These are phyloP conservation scores for Phyllosticta citribraziliensis DNA, from an alignment of 2,329 filamentous ascomycete species.

Conservation along the genomic window DNA sequence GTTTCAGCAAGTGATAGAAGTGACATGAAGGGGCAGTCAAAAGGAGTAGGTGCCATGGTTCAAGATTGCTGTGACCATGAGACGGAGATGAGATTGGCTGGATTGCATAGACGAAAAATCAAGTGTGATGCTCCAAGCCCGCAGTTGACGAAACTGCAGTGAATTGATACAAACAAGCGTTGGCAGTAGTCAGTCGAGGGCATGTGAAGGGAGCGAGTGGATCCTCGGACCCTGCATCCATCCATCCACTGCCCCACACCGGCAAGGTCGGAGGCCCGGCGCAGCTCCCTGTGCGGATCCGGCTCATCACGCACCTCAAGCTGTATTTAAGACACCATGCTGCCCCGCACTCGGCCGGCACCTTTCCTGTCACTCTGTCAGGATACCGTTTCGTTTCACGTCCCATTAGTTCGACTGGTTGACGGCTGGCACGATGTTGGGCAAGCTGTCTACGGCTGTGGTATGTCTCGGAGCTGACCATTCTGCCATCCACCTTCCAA, in stretches of 20 bases:
- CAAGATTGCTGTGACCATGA: not conserved
- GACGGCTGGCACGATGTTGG: slow-evolving; percentile 1
- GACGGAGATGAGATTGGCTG: not conserved
- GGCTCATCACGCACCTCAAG: not conserved
- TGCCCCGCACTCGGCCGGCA: not conserved
- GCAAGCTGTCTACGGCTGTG: slow-evolving; percentile 6
- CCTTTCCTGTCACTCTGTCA: not conserved
- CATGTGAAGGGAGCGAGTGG: not conserved
- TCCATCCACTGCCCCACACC: not conserved
- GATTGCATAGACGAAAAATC: not conserved
- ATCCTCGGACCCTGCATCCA: not conserved
- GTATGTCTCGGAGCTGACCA: not conserved
- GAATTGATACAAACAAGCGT: not conserved
- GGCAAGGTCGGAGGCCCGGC: not conserved
- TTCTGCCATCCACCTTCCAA: not conserved
- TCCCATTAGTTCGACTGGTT: not conserved
- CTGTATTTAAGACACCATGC: slow-evolving; percentile 2
- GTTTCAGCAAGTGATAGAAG: not conserved
- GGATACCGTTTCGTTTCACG: not conserved
- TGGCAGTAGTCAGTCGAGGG: not conserved
- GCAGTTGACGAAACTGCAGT: not conserved
- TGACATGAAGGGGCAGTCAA: not conserved
- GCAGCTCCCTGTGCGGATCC: not conserved
- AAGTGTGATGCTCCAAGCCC: not conserved
- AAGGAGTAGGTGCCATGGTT: not conserved